phyloP scores from a whole-genome alignment of 176 grass and related monocot species.

The Bonia amplexicaulis region DNA sequence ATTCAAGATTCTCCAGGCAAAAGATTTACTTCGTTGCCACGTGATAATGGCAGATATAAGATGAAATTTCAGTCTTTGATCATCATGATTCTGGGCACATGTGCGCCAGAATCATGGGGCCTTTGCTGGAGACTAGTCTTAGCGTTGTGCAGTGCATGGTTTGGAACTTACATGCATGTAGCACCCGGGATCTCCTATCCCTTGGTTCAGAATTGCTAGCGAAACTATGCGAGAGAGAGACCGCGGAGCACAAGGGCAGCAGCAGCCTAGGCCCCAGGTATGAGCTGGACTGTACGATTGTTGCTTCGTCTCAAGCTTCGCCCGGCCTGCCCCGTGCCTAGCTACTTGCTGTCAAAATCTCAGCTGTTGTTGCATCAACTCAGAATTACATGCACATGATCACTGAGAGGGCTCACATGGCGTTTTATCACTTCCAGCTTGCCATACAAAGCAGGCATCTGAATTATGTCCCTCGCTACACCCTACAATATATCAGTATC shows the following conservation, averaged over 20 bases:
- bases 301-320: conserved; percentile 19
- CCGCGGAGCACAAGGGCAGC: conserved; percentile 9
- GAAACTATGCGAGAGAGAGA: conserved; percentile 6
- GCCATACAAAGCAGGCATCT: conserved; percentile 20
- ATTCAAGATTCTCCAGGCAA: conserved; percentile 12
- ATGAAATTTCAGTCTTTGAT: background rate
- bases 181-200: background rate
- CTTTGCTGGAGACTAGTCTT: conserved; percentile 7
- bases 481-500: background rate
- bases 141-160: conserved; percentile 23
- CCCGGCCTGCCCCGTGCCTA: background rate
- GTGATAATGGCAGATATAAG: conserved; percentile 8
- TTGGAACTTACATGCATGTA: conserved; percentile 16
- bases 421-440: conserved; percentile 21
- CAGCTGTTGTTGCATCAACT: background rate
- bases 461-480: conserved; percentile 18
- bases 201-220: conserved; percentile 24
- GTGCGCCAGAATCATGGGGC: conserved; percentile 15
- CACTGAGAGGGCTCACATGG: conserved; percentile 46
- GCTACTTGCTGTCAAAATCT: conserved; percentile 23
- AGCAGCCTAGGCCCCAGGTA: conserved; percentile 28
- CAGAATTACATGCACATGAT: conserved; percentile 39
- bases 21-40: conserved; percentile 19
- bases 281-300: conserved; percentile 37
- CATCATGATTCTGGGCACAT: conserved; percentile 31